Percentiles rank a stretch among this genome's conserved stretches.
phyloP scores from a whole-genome alignment of 2,329 filamentous ascomycete species.

The Catunica adiposa region DNA sequence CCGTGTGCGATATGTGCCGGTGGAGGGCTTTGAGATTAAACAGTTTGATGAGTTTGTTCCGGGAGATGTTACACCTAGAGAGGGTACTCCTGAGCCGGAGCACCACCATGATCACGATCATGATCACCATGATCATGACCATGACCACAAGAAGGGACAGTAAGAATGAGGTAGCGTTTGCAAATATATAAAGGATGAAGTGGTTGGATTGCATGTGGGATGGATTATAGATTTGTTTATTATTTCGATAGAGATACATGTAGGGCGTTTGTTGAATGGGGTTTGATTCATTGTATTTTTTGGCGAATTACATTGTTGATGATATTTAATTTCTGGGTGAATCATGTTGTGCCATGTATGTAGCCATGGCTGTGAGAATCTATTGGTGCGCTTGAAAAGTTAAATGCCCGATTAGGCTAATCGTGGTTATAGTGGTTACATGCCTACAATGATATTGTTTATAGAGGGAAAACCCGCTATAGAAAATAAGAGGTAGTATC shows the following conservation, averaged over 20 bases:
- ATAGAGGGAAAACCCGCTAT: background rate
- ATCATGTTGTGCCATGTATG: background rate
- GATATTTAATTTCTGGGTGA: background rate
- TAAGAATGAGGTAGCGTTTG: background rate
- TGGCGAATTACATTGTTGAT: background rate
- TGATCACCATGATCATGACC: conserved; percentile 17
- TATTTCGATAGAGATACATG: background rate
- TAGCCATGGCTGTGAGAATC: background rate
- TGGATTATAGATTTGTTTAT: conserved; percentile 1
- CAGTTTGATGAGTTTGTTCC: conserved; percentile 65
- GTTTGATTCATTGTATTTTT: too few species aligned
- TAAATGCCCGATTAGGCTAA: background rate
- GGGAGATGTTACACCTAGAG: conserved; percentile 47
- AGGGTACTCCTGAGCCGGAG: conserved; percentile 22
- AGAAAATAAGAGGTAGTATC: too few species aligned
- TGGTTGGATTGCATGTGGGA: background rate
- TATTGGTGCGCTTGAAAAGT: conserved; percentile 4
- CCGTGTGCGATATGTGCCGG: conserved; percentile 65
- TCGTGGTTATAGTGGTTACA: background rate
- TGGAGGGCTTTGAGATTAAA: conserved; percentile 40
- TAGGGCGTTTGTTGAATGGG: background rate
- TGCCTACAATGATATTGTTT: background rate
- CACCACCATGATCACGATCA: conserved; percentile 29
- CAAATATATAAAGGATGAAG: background rate
- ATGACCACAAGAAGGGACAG: conserved; percentile 6